Conservation (phyloP, 306 rosid species). For the Prunus padus region DNA sequence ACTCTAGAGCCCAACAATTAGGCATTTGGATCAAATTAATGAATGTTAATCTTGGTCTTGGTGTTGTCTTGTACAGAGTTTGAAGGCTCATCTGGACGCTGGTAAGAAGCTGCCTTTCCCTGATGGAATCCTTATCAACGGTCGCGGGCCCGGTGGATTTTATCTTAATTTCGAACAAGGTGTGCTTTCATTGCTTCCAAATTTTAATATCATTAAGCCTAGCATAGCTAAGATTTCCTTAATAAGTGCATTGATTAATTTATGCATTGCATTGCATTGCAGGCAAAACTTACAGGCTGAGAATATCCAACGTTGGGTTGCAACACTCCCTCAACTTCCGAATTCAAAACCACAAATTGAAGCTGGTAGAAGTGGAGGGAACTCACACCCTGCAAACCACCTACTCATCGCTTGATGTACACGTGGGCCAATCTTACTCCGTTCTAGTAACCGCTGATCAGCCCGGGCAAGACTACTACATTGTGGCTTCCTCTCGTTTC, state of each 20-base stretch:
- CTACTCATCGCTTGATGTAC: constrained; percentile 86
- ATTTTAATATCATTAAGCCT: no score
- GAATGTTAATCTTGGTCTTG: not conserved
- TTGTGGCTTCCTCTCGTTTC: constrained; percentile 79
- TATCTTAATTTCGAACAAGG: constrained; percentile 86
- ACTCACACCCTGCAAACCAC: constrained; percentile 85
- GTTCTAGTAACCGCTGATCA: constrained; percentile 86
- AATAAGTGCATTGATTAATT: no score
- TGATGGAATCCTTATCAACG: constrained; percentile 93
- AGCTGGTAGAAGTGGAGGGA: constrained; percentile 94
- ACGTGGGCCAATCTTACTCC: constrained; percentile 89
- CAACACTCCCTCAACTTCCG: constrained; percentile 87
- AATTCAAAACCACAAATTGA: constrained; percentile 78
- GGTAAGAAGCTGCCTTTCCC: constrained; percentile 81
- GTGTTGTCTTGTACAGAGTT: constrained; percentile 36
- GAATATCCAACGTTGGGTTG: constrained; percentile 91
- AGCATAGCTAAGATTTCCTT: no score
- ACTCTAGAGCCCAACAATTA: no score
- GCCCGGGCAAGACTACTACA: constrained; percentile 73
- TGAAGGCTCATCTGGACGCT: constrained; percentile 63
- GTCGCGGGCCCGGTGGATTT: constrained; percentile 78
- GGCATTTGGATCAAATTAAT: not conserved
- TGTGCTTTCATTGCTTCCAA: constrained; percentile 8
- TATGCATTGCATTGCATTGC: constrained; percentile 5
- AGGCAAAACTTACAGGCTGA: constrained; percentile 93